phyloP scores from a whole-genome alignment of 2,329 filamentous ascomycete species.

The Calcarisporium arbuscula region DNA sequence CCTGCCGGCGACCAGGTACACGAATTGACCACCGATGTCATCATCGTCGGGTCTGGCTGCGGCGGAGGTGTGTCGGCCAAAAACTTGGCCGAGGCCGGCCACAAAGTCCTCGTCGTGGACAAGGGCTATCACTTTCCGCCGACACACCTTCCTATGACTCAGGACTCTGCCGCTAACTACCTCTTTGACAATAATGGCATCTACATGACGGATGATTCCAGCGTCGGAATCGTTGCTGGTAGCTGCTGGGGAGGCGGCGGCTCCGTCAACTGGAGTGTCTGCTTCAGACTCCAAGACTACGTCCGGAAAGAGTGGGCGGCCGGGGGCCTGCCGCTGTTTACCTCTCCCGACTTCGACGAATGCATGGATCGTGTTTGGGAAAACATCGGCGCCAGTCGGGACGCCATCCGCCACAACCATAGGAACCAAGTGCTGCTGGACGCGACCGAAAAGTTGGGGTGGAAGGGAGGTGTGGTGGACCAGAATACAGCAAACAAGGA shows the following conservation, averaged over 20 bases:
- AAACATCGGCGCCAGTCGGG: slow-evolving; percentile 67
- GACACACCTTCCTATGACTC: slow-evolving; percentile 67
- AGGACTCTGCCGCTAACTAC: slow-evolving; percentile 51
- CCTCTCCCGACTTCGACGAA: slow-evolving; percentile 66
- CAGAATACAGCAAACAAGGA: slow-evolving; percentile 71
- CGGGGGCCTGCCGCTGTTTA: slow-evolving; percentile 65
- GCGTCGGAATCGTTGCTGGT: slow-evolving; percentile 59
- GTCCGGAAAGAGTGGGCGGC: slow-evolving; percentile 79
- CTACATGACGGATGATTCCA: slow-evolving; percentile 47
- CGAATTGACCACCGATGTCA: slow-evolving; percentile 69
- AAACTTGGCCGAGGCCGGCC: slow-evolving; percentile 69
- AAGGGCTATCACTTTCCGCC: slow-evolving; percentile 74
- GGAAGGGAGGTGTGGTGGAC: slow-evolving; percentile 60
- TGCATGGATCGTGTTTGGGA: slow-evolving; percentile 73
- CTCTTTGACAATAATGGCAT: slow-evolving; percentile 66
- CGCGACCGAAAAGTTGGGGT: slow-evolving; percentile 67
- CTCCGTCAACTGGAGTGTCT: slow-evolving; percentile 76
- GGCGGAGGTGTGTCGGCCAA: slow-evolving; percentile 79
- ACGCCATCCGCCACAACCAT: slow-evolving; percentile 65
- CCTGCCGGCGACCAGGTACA: slow-evolving; percentile 36
- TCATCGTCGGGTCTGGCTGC: slow-evolving; percentile 82
- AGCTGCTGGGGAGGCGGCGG: slow-evolving; percentile 80
- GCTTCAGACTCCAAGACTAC: slow-evolving; percentile 60
- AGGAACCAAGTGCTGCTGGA: slow-evolving; percentile 68
- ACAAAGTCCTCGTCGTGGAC: slow-evolving; percentile 73